These are phyloP conservation scores for Triglochin maritima DNA, from an alignment of 106 monocot species.

Conservation along the genomic window DNA sequence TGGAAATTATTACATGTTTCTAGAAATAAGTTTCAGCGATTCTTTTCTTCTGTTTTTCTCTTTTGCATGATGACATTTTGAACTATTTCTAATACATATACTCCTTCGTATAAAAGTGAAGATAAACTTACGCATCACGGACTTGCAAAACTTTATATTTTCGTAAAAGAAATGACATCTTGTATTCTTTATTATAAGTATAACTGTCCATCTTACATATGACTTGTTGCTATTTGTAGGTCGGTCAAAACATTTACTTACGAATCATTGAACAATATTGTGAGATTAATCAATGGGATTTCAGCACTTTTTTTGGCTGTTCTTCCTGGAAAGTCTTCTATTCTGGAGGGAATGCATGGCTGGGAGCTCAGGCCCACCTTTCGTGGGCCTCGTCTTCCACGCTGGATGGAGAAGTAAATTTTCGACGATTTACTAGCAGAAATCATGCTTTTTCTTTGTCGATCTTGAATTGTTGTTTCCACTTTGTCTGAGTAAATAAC, in stretches of 20 bases:
- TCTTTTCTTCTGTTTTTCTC: too few relatives aligned
- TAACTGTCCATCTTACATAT: too few relatives aligned
- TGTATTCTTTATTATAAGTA: neutral
- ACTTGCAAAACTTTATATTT: neutral
- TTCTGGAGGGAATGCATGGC: conserved; percentile 78
- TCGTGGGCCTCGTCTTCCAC: conserved; percentile 84
- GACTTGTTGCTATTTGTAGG: conserved; percentile 25
- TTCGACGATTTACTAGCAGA: neutral
- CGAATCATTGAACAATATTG: conserved; percentile 90
- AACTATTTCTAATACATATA: too few relatives aligned
- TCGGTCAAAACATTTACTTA: conserved; percentile 98
- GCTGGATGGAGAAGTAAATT: conserved; percentile 96
- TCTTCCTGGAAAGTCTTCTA: conserved; percentile 70
- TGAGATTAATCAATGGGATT: conserved; percentile 86
- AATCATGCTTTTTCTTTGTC: neutral
- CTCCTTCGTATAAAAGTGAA: too few relatives aligned
- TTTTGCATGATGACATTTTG: neutral
- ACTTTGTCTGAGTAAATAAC: neutral
- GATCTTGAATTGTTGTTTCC: too few relatives aligned
- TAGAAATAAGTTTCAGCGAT: too few relatives aligned
- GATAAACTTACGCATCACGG: neutral
- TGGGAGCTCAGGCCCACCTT: conserved; percentile 94
- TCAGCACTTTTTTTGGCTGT: conserved; percentile 75
- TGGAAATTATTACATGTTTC: too few relatives aligned
- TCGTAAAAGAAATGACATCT: neutral